Base-by-base conservation (phyloP, 2,329 filamentous ascomycete species). In the Microascus cirrosus region DNA sequence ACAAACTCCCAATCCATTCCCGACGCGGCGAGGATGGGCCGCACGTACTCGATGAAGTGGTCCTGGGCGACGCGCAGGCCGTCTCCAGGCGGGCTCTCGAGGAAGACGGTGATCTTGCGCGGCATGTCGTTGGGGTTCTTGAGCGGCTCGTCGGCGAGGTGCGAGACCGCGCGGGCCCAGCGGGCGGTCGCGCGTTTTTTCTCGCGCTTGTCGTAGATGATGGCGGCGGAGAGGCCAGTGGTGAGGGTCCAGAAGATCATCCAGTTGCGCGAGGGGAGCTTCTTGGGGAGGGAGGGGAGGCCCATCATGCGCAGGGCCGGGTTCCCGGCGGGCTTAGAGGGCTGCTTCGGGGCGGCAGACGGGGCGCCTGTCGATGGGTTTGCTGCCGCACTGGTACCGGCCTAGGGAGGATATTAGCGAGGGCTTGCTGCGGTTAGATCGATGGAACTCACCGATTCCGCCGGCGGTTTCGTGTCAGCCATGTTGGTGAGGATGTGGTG, bases 1-100 rank as follows among this genome's bases (percentile, higher is more conserved):
- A 97, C 82, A 59, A 96, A 95, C 66, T 96, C 93, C 85, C 95
- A 97, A 70, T 99, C 94, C 67, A 97, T 74, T 0, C 92, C 92
- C 1, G 90, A 93, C 2, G 90, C 87, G 3, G 94, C 89, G 45
- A 99, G 75, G 28, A 99, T 82, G 1, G 94, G 94, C 77, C 97
- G 97, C 51, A 96, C 83, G 68, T 96, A 99, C 70, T 96, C 90
- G 66, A 91, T 86, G 72, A 96, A 99, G 73, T 97, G 92, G 64
- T 97, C 91, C 65, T 95, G 87, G n/a, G 92, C 89, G 50, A 83
- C 74, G 59, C 91, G 82, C 57, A 97, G 74, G 5, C 90, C 87
- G 71, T 97, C 93, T 13, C 87, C 90, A 0, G 94, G 94, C 6
- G 94, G 92, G 3, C 88, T 86, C 61, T 89, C 84, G 57, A 99